Evolutionary conservation across 768 basidiomycete species (phyloP).

Genomic region (Kwoniella dendrophila): DNA sequence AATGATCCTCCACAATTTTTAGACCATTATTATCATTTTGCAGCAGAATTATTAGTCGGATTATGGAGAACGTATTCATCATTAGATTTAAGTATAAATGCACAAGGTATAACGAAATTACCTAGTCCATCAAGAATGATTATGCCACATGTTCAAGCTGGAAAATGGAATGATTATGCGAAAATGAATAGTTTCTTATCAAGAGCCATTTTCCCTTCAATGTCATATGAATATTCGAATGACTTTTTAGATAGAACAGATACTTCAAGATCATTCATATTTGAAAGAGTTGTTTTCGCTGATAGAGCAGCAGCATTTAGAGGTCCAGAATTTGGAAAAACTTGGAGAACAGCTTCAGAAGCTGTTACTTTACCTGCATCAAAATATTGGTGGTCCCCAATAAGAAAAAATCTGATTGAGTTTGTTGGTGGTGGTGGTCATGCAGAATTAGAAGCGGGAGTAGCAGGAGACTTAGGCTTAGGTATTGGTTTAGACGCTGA

Average conservation of each 20-base stretch:
- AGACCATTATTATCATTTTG: constrained; percentile 92
- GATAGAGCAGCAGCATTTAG: constrained; percentile 84
- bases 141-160: constrained; percentile 72
- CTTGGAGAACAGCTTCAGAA: constrained; percentile 74
- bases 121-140: constrained; percentile 73
- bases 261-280: constrained; percentile 70
- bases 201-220: constrained; percentile 76
- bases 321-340: constrained; percentile 67
- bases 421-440: constrained; percentile 64
- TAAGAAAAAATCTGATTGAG: constrained; percentile 69
- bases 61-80: constrained; percentile 89
- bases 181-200: constrained; percentile 87
- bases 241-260: constrained; percentile 82
- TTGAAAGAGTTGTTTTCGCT: constrained; percentile 83
- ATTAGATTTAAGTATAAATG: constrained; percentile 69
- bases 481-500: constrained; percentile 27
- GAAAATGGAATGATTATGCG: constrained; percentile 88
- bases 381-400: constrained; percentile 78
- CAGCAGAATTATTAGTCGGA: constrained; percentile 87
- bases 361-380: constrained; percentile 75
- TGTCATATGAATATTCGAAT: constrained; percentile 74
- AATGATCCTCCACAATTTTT: constrained; percentile 86
- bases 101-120: constrained; percentile 69
- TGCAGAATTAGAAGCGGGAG: constrained; percentile 24
- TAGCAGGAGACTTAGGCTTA: constrained; percentile 23